These are phyloP conservation scores for Mycena floridula DNA, from an alignment of 768 basidiomycete genomes.

Conservation along the genomic window DNA sequence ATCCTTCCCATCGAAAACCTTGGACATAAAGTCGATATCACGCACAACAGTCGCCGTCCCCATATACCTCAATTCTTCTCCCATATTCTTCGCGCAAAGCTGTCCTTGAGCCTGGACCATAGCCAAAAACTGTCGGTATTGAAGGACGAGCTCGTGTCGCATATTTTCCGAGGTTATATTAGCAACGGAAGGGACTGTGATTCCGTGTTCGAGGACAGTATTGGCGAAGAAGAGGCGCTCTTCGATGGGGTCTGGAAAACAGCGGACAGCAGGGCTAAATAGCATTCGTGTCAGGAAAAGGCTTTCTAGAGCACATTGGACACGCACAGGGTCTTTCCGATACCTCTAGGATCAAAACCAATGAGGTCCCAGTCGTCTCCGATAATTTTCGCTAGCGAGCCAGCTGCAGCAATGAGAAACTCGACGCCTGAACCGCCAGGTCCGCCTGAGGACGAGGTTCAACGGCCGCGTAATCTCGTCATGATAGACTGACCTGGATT, in stretches of 20 bases:
- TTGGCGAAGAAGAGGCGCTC: constrained; percentile 13
- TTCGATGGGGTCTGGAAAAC: constrained; percentile 8
- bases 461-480: neutral
- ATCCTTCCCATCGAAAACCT: constrained; percentile 13
- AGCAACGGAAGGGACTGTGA: constrained; percentile 11
- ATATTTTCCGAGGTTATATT: constrained; percentile 8
- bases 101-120: constrained; percentile 14
- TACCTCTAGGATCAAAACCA: constrained; percentile 23
- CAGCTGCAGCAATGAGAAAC: constrained; percentile 3
- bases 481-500: constrained; percentile 12
- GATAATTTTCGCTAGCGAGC: constrained; percentile 11
- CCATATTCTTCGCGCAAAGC: constrained; percentile 14
- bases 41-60: constrained; percentile 18
- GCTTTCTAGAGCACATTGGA: neutral
- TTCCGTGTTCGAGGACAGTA: constrained; percentile 16
- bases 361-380: constrained; percentile 22
- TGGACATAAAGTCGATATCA: constrained; percentile 17
- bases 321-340: constrained; percentile 14
- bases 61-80: constrained; percentile 17
- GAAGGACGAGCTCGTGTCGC: constrained; percentile 9
- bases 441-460: constrained; percentile 9
- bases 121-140: constrained; percentile 13
- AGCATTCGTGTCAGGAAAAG: neutral
- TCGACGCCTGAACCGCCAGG: constrained; percentile 20
- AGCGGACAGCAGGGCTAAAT: constrained; percentile 13